Evolutionary conservation across 306 rosid genomes (phyloP).

Genomic region (Sophora flavescens): DNA sequence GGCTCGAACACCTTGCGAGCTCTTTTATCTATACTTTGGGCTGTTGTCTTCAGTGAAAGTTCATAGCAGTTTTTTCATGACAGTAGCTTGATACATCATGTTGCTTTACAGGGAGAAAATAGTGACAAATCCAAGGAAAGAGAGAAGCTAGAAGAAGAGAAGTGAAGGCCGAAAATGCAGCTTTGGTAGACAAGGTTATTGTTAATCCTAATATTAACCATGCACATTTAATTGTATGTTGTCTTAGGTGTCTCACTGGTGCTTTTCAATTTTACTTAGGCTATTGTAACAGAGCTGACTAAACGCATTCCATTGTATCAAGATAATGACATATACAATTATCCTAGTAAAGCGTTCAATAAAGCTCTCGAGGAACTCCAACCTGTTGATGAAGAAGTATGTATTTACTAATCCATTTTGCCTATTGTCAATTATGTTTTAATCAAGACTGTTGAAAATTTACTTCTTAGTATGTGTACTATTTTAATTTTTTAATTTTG

Average conservation of each 20-base stretch:
- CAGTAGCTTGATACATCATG: conserved; percentile 27
- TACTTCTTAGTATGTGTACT: conserved; percentile 1
- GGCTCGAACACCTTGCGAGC: too few relatives aligned
- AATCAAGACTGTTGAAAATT: conserved; percentile 21
- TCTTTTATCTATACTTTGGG: conserved; percentile 25
- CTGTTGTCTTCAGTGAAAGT: background rate
- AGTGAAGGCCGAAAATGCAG: conserved; percentile 85
- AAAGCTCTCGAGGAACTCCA: too few relatives aligned
- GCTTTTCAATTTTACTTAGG: conserved; percentile 54
- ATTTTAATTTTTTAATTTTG: conserved; percentile 5
- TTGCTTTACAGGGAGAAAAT: conserved; percentile 76
- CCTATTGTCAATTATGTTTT: conserved; percentile 10
- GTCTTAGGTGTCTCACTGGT: conserved; percentile 31
- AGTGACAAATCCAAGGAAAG: conserved; percentile 87
- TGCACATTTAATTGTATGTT: conserved; percentile 23
- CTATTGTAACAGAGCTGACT: conserved; percentile 76
- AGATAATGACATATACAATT: conserved; percentile 67
- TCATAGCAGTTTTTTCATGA: conserved; percentile 18
- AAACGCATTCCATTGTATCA: conserved; percentile 71
- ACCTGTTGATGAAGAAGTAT: conserved; percentile 63
- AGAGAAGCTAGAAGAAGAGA: conserved; percentile 93
- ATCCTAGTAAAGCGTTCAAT: too few relatives aligned
- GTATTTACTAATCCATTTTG: conserved; percentile 10
- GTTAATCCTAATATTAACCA: conserved; percentile 26
- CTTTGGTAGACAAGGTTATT: conserved; percentile 73